Evolutionary conservation across 345 rosid species (phyloP), one percentile per base, ranked within the genome.

Genomic region (Acer negundo): DNA sequence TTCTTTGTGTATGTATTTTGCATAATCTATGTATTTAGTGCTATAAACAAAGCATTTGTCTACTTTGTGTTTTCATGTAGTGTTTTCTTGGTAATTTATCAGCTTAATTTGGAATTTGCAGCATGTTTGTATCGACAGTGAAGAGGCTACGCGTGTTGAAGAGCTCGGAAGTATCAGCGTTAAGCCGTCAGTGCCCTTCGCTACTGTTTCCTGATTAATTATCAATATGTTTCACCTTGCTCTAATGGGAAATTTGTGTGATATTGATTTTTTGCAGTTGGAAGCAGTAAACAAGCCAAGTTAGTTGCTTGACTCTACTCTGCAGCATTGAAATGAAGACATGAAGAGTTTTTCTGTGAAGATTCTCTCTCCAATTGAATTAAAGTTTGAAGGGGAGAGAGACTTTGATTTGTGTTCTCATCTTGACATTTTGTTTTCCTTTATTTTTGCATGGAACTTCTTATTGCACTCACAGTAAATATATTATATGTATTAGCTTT

Each of bases 61-160:
- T 12, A 20, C 62, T 20, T 53, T 42, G 74, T 42, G 58, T 38
- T 17, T 17, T 7, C 49, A 10, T 46, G 46, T 46, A 46, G 49
- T 46, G 3, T 44, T 3, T 49, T 49, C 26, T 71, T n/a, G 5
- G 10, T 67, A 62, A 62, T 47, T 59, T 68, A 19, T 11, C 28
- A 23, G 19, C 10, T 15, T 24, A 9, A 31, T 24, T 23, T 69
- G 55, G 15, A 26, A 12, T 40, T 79, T 74, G 84, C 91, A 96
- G 99, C 83, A 94, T 94, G 98, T 96, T 96, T 85, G 95, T 87
- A 44, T 90, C 97, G 7, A 88, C 94, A 0, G 98, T 91, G 80
- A 96, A 89, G 91, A 91, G 99, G 85, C 85, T 96, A 69, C 95
- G 98, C 3, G 94, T 91, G 75, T 82, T 94, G 87, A 96, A 91